These are phyloP conservation scores for Pseudocercospora cruenta DNA, from an alignment of 2,329 filamentous ascomycete species.

Conservation along the genomic window DNA sequence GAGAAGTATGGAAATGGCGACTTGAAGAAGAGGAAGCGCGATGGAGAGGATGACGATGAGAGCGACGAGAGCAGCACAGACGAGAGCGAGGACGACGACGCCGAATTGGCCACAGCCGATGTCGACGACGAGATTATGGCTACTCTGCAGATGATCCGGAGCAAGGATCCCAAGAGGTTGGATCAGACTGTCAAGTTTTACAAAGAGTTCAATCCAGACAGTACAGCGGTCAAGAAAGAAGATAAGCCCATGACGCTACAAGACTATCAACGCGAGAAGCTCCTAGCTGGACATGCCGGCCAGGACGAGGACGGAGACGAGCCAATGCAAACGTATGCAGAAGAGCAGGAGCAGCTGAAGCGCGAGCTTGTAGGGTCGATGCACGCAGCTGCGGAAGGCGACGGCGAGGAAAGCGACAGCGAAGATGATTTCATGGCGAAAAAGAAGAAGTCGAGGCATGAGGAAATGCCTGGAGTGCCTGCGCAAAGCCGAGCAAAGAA, in stretches of 20 bases:
- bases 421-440: conserved; percentile 76
- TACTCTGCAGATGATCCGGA: conserved; percentile 82
- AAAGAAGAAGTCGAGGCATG: conserved; percentile 59
- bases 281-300: conserved; percentile 72
- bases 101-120: conserved; percentile 80
- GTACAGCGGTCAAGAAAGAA: conserved; percentile 49
- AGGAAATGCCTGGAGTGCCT: conserved; percentile 27
- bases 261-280: conserved; percentile 90
- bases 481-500: conserved; percentile 38
- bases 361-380: conserved; percentile 78
- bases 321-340: conserved; percentile 71
- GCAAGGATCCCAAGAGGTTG: conserved; percentile 90
- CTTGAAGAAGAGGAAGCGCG: conserved; percentile 32
- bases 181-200: conserved; percentile 81
- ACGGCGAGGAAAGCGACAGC: conserved; percentile 51
- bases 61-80: conserved; percentile 69
- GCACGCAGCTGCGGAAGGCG: conserved; percentile 62
- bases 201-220: conserved; percentile 62
- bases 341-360: conserved; percentile 87
- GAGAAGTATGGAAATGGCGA: conserved; percentile 74
- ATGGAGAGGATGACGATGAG: conserved; percentile 53
- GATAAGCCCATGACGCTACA: conserved; percentile 78
- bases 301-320: conserved; percentile 56
- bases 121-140: conserved; percentile 86
- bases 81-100: conserved; percentile 88